phyloP scores from a whole-genome alignment of 2,329 filamentous ascomycete species.

The Trichoderma simmonsii region DNA sequence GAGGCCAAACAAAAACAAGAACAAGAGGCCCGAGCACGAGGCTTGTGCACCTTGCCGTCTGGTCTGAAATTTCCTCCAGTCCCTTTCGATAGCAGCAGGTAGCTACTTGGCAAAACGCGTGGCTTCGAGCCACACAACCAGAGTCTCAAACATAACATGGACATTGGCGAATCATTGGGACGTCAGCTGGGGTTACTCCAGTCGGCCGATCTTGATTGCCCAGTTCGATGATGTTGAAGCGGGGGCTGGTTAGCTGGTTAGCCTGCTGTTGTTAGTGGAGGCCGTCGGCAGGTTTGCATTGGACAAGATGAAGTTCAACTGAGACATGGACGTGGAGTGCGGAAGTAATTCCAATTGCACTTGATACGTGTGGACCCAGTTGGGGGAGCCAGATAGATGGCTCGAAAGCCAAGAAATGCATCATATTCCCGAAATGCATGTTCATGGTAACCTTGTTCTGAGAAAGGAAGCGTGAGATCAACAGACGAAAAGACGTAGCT shows the following conservation, averaged over 20 bases:
- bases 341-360: background rate
- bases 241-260: background rate
- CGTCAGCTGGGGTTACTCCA: background rate
- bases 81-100: background rate
- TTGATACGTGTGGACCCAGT: background rate
- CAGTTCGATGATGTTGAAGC: background rate
- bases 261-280: background rate
- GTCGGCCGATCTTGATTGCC: constrained; percentile 13
- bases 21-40: background rate
- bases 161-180: constrained; percentile 1
- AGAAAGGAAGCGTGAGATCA: background rate
- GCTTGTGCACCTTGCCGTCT: background rate
- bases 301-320: background rate
- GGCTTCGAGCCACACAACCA: background rate
- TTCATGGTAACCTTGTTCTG: background rate
- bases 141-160: background rate
- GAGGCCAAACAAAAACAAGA: background rate
- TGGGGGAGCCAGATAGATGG: background rate
- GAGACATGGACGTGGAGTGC: background rate
- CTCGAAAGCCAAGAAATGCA: background rate
- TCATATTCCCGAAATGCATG: background rate
- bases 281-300: background rate
- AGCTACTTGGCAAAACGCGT: background rate
- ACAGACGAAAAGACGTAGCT: background rate
- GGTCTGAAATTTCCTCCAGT: background rate